Percentiles rank a stretch among this genome's conserved stretches.
These are phyloP conservation scores for Aureobasidium namibiae DNA, from an alignment of 2,329 filamentous ascomycete species.

Conservation along the genomic window DNA sequence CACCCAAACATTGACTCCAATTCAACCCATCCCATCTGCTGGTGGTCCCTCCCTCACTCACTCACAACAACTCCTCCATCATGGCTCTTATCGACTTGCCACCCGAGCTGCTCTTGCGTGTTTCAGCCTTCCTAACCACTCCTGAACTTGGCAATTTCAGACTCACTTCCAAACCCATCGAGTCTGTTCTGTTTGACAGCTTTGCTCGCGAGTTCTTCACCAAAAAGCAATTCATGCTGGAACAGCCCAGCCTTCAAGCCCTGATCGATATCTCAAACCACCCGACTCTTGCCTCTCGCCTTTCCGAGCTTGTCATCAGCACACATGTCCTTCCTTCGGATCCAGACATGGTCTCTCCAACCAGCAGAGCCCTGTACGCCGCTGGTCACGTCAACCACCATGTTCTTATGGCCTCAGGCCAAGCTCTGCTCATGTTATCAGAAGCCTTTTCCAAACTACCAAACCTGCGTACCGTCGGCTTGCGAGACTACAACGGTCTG, in stretches of 20 bases:
- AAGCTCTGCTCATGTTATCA: constrained; percentile 46
- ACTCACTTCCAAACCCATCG: constrained; percentile 46
- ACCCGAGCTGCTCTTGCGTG: constrained; percentile 50
- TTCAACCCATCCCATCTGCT: not conserved
- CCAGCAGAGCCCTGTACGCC: constrained; percentile 15
- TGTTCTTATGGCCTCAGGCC: constrained; percentile 33
- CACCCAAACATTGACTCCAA: not conserved
- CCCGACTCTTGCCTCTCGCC: constrained; percentile 30
- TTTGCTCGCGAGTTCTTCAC: constrained; percentile 58
- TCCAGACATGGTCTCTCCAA: not conserved
- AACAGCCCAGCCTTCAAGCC: constrained; percentile 46
- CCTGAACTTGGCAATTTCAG: constrained; percentile 49
- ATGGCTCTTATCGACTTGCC: constrained; percentile 30
- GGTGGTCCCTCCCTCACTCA: not conserved
- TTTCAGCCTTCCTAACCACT: constrained; percentile 47
- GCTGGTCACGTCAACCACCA: constrained; percentile 15
- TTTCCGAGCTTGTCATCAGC: constrained; percentile 44
- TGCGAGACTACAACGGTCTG: constrained; percentile 50
- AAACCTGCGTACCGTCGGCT: constrained; percentile 48
- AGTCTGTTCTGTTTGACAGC: constrained; percentile 45
- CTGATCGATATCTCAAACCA: constrained; percentile 38
- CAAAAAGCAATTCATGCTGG: constrained; percentile 59
- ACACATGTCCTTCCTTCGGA: constrained; percentile 24
- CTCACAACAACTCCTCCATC: not conserved
- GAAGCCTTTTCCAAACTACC: constrained; percentile 48